These are phyloP conservation scores for Neurospora pannonica DNA, from an alignment of 495 filamentous ascomycete species.

Conservation along the genomic window DNA sequence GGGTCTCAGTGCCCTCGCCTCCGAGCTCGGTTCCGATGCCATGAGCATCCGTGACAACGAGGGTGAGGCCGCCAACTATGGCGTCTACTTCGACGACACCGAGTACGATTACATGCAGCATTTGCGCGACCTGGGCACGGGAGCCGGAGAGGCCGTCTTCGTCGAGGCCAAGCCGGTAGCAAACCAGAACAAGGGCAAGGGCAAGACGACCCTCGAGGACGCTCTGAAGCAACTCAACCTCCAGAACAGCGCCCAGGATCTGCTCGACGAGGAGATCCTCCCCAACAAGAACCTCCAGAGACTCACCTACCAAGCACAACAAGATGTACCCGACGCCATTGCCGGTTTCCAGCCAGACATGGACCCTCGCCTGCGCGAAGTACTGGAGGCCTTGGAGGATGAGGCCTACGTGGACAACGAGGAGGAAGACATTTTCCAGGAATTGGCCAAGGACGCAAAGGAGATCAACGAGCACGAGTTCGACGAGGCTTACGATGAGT, in stretches of 20 bases:
- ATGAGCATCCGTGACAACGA: slow-evolving; percentile 69
- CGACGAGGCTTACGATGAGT: slow-evolving; percentile 43
- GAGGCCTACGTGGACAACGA: slow-evolving; percentile 92
- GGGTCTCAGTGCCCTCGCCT: slow-evolving; percentile 61
- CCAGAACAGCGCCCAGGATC: slow-evolving; percentile 43
- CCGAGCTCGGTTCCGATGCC: slow-evolving; percentile 59
- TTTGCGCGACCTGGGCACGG: slow-evolving; percentile 66
- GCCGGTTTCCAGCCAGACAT: slow-evolving; percentile 95
- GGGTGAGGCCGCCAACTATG: slow-evolving; percentile 90
- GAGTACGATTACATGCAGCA: slow-evolving; percentile 99
- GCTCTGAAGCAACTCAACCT: slow-evolving; percentile 60
- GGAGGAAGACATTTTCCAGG: slow-evolving; percentile 67
- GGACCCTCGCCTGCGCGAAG: slow-evolving; percentile 89
- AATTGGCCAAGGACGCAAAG: slow-evolving; percentile 62
- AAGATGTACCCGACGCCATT: slow-evolving; percentile 83
- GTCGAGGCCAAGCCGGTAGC: slow-evolving; percentile 61
- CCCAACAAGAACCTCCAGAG: slow-evolving; percentile 62
- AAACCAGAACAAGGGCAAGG: slow-evolving; percentile 59
- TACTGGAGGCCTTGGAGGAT: slow-evolving; percentile 89
- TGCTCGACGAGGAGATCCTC: slow-evolving; percentile 59
- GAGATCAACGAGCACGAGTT: slow-evolving; percentile 47
- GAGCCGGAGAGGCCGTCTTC: slow-evolving; percentile 57
- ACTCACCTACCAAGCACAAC: slow-evolving; percentile 83
- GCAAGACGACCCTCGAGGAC: slow-evolving; percentile 62
- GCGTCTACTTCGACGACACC: slow-evolving; percentile 79